Conservation (phyloP, 2,329 filamentous ascomycete genomes). For the Botrytis fabae region DNA sequence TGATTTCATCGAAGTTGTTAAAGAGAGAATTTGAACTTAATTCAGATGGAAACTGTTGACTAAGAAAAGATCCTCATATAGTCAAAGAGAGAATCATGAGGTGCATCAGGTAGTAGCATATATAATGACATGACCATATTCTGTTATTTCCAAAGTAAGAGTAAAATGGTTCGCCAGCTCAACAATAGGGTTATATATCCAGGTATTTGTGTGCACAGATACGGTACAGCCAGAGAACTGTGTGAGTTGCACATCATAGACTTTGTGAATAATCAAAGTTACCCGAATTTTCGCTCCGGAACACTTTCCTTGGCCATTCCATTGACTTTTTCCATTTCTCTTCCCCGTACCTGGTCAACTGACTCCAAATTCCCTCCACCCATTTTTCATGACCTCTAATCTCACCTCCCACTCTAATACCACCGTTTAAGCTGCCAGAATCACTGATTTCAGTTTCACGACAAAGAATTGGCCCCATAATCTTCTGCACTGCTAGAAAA, state of each 20-base stretch:
- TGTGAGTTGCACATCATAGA: too few species aligned
- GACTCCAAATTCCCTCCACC: not conserved
- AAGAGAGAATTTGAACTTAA: not conserved
- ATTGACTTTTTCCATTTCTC: not conserved
- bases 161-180: not conserved
- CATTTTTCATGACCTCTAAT: not conserved
- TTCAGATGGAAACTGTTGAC: accelerated
- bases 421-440: not conserved
- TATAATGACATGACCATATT: not conserved
- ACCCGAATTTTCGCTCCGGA: not conserved
- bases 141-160: not conserved
- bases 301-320: not conserved
- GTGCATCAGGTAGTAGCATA: too few species aligned
- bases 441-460: not conserved
- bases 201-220: not conserved
- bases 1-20: not conserved
- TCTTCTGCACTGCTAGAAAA: not conserved
- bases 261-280: not conserved
- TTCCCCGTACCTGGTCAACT: not conserved
- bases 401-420: not conserved
- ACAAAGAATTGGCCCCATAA: not conserved
- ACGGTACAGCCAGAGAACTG: too few species aligned
- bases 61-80: too few species aligned
- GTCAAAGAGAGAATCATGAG: not conserved
- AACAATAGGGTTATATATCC: not conserved